These are phyloP conservation scores for Ceratocystis cacaofunesta DNA, from an alignment of 2,329 filamentous ascomycete genomes.

Conservation along the genomic window DNA sequence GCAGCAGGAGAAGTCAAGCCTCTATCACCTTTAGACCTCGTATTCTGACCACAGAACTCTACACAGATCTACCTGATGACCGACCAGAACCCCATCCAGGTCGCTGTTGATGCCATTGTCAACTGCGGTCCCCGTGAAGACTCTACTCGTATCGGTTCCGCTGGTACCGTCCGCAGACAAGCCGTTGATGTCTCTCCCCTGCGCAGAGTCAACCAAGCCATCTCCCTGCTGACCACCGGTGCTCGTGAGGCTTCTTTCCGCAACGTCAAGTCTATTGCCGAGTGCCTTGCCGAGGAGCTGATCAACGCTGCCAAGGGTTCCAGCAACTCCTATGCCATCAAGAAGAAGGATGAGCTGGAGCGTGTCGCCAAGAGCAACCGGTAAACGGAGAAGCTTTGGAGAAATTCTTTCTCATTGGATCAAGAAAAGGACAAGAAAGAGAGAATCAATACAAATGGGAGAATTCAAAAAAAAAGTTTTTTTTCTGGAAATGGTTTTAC, in stretches of 20 bases:
- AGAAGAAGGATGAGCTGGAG: constrained; percentile 99
- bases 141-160: constrained; percentile 97
- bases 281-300: constrained; percentile 98
- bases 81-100: constrained; percentile 99
- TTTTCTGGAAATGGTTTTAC: constrained; percentile 25
- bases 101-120: constrained; percentile 98
- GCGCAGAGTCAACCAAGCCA: constrained; percentile 99
- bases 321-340: constrained; percentile 99
- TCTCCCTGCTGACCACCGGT: constrained; percentile 96
- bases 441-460: constrained; percentile 19
- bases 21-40: no score
- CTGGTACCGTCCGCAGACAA: constrained; percentile 98
- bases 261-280: constrained; percentile 99
- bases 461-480: constrained; percentile 17
- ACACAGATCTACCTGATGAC: constrained; percentile 98
- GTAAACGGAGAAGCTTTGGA: constrained; percentile 47
- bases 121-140: constrained; percentile 99
- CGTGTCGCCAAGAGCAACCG: constrained; percentile 99
- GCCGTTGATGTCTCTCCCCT: constrained; percentile 99
- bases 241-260: constrained; percentile 98
- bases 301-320: constrained; percentile 99
- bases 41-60: constrained; percentile 22
- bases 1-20: no score
- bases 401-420: constrained; percentile 25
- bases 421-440: constrained; percentile 16